Percentiles rank a stretch among this genome's conserved stretches.
Evolutionary conservation across 208 protist genomes (phyloP).

Genomic region (Acanthamoeba rhysodes): DNA sequence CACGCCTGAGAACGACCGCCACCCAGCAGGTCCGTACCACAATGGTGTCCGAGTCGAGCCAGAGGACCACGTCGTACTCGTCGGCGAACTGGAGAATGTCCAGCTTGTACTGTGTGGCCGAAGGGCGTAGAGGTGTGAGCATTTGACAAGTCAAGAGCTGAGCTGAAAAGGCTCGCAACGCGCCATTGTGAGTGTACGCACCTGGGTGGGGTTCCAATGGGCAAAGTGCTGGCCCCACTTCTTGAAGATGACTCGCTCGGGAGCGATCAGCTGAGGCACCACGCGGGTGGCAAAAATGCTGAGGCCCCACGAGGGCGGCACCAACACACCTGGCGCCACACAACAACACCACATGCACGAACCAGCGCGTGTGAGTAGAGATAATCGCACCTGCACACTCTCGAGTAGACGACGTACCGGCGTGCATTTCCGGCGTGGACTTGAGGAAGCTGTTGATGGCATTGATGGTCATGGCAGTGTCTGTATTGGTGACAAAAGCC

Average conservation of each 20-base stretch:
- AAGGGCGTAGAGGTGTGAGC: too few species aligned
- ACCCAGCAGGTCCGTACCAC: background rate
- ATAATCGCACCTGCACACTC: too few species aligned
- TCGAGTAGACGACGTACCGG: conserved; percentile 10
- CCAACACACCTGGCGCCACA: background rate
- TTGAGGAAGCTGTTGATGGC: conserved; percentile 60
- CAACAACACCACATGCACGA: background rate
- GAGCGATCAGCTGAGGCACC: conserved; percentile 19
- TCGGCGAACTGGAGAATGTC: conserved; percentile 45
- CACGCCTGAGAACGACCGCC: background rate
- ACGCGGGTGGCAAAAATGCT: conserved; percentile 38
- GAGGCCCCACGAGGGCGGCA: conserved; percentile 32
- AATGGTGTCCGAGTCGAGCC: conserved; percentile 42
- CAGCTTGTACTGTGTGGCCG: conserved; percentile 26
- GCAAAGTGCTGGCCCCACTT: conserved; percentile 46
- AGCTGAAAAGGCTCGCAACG: background rate
- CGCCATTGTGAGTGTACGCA: background rate
- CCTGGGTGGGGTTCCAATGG: conserved; percentile 36
- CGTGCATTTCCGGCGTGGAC: conserved; percentile 31
- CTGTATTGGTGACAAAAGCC: background rate
- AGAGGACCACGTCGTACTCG: conserved; percentile 37
- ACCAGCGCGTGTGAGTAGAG: too few species aligned
- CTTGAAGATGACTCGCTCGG: conserved; percentile 39
- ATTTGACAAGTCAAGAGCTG: too few species aligned
- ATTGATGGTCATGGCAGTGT: conserved; percentile 47